Evolutionary conservation across 352 stramenopile genomes (phyloP).

Genomic region (Phytophthora multivora): DNA sequence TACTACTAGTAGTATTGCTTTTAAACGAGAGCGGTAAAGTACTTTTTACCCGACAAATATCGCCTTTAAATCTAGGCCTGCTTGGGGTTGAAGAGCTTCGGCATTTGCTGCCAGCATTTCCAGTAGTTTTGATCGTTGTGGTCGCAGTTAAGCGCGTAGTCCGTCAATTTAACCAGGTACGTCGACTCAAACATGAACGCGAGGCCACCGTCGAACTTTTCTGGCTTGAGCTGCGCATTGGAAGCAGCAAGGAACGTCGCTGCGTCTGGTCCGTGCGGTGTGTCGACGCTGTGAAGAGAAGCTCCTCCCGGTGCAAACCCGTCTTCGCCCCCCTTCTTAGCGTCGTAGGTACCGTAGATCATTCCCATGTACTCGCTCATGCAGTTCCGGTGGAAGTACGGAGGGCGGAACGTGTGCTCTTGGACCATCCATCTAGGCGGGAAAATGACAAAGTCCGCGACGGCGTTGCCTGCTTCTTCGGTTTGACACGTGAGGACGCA

Average conservation of each 20-base stretch:
- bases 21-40: not conserved
- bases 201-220: constrained; percentile 93
- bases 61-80: constrained; percentile 6
- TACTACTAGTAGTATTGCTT: no score
- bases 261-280: constrained; percentile 94
- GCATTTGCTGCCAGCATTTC: constrained; percentile 94
- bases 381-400: constrained; percentile 96
- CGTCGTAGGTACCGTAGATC: constrained; percentile 96
- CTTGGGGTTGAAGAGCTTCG: constrained; percentile 84
- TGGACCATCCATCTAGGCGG: constrained; percentile 95
- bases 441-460: constrained; percentile 98
- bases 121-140: constrained; percentile 92
- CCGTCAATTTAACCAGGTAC: constrained; percentile 90
- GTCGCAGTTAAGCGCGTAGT: constrained; percentile 86
- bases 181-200: constrained; percentile 99
- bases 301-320: constrained; percentile 92
- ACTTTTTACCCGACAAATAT: not conserved
- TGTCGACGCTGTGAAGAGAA: constrained; percentile 90
- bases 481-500: constrained; percentile 96
- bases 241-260: constrained; percentile 92
- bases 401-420: constrained; percentile 93
- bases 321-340: constrained; percentile 89
- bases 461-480: constrained; percentile 91
- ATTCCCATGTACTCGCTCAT: constrained; percentile 99
- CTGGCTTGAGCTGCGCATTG: constrained; percentile 75